These are phyloP conservation scores for Cytauxzoon felis DNA, from an alignment of 169 alveolate species.

Conservation along the genomic window DNA sequence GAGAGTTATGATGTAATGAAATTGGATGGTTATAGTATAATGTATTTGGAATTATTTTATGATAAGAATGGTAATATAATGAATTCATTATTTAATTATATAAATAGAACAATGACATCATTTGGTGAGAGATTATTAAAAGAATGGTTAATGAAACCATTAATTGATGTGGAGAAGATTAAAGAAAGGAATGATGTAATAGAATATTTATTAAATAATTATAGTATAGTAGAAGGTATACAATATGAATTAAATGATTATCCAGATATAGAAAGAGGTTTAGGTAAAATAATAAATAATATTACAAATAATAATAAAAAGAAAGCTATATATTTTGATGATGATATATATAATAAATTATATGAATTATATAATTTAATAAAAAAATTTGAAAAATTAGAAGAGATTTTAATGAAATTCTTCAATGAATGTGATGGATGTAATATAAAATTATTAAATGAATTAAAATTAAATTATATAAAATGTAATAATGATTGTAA, in stretches of 20 bases:
- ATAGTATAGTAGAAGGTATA: conserved; percentile 34
- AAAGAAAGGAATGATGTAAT: conserved; percentile 89
- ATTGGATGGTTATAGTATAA: conserved; percentile 74
- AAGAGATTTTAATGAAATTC: conserved; percentile 49
- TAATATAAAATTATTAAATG: conserved; percentile 36
- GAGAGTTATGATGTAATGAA: conserved; percentile 24
- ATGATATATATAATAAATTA: conserved; percentile 65
- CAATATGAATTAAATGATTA: conserved; percentile 52
- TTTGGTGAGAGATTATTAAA: conserved; percentile 92
- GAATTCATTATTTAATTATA: conserved; percentile 77
- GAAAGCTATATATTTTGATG: conserved; percentile 84
- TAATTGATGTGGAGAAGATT: conserved; percentile 76
- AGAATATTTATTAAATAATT: conserved; percentile 78
- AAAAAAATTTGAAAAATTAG: conserved; percentile 61
- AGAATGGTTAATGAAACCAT: conserved; percentile 94
- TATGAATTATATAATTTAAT: conserved; percentile 72
- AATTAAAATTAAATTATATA: conserved; percentile 34
- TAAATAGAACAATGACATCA: conserved; percentile 89
- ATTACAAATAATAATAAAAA: conserved; percentile 77
- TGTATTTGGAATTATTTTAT: conserved; percentile 80
- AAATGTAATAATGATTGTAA: conserved; percentile 66
- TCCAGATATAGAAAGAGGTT: conserved; percentile 81
- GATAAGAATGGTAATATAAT: conserved; percentile 77
- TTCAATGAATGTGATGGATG: conserved; percentile 25
- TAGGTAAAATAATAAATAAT: conserved; percentile 76